Conservation (phyloP, 1,284 basidiomycete genomes). For the Melampsora larici-populina region DNA sequence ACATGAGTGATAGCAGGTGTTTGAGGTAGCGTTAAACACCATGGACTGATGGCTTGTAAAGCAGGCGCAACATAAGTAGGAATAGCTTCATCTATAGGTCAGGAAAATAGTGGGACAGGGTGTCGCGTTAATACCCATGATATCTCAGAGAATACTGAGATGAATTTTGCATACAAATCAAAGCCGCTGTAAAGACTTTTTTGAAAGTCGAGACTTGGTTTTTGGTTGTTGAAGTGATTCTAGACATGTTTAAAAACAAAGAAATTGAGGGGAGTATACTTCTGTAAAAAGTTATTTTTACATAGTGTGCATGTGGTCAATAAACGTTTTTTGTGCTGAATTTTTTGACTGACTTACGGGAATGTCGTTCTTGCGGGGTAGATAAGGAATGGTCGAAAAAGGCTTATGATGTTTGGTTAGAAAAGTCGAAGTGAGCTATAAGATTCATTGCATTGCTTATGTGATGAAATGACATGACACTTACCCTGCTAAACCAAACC, state of each 20-base stretch:
- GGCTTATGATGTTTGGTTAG: not conserved
- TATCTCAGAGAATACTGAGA: not conserved
- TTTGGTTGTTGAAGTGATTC: not conserved
- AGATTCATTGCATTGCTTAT: not conserved
- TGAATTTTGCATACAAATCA: constrained; percentile 22
- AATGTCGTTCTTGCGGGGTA: constrained; percentile 21
- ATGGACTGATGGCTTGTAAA: constrained; percentile 40
- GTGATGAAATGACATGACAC: not conserved
- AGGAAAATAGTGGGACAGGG: not conserved
- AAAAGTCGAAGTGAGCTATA: not conserved
- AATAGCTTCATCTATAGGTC: constrained; percentile 23
- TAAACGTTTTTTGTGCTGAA: not conserved
- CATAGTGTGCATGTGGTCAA: too few relatives aligned
- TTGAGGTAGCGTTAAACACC: constrained; percentile 28
- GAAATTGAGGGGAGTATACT: constrained; percentile 27
- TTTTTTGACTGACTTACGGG: constrained; percentile 4
- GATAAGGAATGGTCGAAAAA: constrained; percentile 35
- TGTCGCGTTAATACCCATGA: too few relatives aligned
- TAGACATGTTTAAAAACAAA: constrained; percentile 20
- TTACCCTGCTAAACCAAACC: constrained; percentile 40
- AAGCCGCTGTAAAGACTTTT: constrained; percentile 8
- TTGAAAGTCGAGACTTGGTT: constrained; percentile 33
- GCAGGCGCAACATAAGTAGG: constrained; percentile 38
- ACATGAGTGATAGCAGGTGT: constrained; percentile 9
- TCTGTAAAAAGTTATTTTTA: not conserved